Evolutionary conservation across 2,329 filamentous ascomycete species (phyloP).

Genomic region (Fusarium palustre): DNA sequence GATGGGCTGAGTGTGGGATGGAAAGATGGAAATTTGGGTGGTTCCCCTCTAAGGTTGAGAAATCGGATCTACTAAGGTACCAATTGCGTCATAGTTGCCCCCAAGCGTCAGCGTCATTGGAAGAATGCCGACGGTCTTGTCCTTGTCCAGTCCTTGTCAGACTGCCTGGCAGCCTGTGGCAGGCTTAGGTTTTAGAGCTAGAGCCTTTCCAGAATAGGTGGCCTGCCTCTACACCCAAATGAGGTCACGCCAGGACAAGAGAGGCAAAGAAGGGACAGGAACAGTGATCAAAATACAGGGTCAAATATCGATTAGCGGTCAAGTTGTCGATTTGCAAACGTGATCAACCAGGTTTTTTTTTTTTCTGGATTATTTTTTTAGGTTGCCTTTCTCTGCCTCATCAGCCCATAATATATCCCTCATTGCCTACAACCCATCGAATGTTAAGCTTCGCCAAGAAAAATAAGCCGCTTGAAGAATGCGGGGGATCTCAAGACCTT

Average conservation of each 20-base stretch:
- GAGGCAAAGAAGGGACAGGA: conserved; percentile 2
- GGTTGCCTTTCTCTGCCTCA: background rate
- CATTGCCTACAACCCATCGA: background rate
- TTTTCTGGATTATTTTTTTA: background rate
- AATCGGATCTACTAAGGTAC: background rate
- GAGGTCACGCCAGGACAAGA: conserved; percentile 13
- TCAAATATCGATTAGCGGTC: conserved; percentile 14
- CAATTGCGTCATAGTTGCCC: conserved; percentile 34
- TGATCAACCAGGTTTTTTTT: background rate
- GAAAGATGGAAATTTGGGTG: conserved; percentile 11
- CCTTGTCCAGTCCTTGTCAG: too few species aligned
- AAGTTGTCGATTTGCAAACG: conserved; percentile 4
- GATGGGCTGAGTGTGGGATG: background rate
- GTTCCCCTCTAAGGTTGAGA: conserved; percentile 1
- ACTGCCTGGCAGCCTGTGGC: background rate
- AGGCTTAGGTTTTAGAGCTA: background rate
- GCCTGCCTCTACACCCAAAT: conserved; percentile 5
- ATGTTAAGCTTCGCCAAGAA: conserved; percentile 20
- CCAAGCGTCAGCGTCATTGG: conserved; percentile 11
- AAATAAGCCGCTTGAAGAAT: background rate
- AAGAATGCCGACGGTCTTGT: background rate
- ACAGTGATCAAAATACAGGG: conserved; percentile 15
- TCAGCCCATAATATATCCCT: background rate
- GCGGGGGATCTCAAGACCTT: background rate
- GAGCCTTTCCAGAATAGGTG: conserved; percentile 22